phyloP scores from a whole-genome alignment of 495 filamentous ascomycete species.

The Aspergillus diversus region DNA sequence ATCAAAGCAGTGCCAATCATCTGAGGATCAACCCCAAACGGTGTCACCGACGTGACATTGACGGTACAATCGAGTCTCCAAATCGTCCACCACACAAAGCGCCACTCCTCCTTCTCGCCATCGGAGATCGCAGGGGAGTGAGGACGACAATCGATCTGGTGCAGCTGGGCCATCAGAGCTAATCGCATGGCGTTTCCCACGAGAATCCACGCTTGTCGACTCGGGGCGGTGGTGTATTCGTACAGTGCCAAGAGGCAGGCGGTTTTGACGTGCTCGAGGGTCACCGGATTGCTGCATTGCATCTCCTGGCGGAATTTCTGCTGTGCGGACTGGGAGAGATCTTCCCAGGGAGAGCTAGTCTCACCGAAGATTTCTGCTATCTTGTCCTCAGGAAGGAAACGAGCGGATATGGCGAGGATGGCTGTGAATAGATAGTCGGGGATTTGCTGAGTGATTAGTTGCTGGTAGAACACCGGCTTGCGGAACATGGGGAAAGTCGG shows the following conservation, averaged over 20 bases:
- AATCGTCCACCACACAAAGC: conserved; percentile 16
- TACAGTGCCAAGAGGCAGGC: conserved; percentile 11
- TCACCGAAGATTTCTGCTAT: conserved; percentile 5
- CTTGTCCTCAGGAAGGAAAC: conserved; percentile 6
- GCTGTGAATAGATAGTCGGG: conserved; percentile 8
- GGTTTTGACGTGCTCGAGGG: conserved; percentile 1
- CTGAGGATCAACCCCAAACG: conserved; percentile 8
- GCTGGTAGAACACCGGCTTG: conserved; percentile 9
- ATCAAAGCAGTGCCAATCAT: conserved; percentile 13
- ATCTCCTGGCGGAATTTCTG: conserved; percentile 9
- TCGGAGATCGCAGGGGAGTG: background rate
- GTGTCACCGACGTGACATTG: conserved; percentile 10
- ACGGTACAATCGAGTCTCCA: conserved; percentile 14
- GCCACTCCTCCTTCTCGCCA: conserved; percentile 9
- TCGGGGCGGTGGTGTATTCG: conserved; percentile 7
- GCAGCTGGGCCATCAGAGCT: conserved; percentile 14
- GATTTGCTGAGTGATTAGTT: conserved; percentile 8
- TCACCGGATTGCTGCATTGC: conserved; percentile 1
- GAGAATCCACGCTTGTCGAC: conserved; percentile 11
- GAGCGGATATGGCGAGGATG: conserved; percentile 8
- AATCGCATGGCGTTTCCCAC: conserved; percentile 11
- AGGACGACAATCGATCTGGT: conserved; percentile 7
- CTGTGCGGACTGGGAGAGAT: conserved; percentile 9
- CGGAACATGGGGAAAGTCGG: conserved; percentile 14
- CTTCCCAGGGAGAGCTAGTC: conserved; percentile 3